Evolutionary conservation across 2,329 filamentous ascomycete genomes (phyloP), one percentile per base, ranked within the genome.

Genomic region (Alternaria longipes): DNA sequence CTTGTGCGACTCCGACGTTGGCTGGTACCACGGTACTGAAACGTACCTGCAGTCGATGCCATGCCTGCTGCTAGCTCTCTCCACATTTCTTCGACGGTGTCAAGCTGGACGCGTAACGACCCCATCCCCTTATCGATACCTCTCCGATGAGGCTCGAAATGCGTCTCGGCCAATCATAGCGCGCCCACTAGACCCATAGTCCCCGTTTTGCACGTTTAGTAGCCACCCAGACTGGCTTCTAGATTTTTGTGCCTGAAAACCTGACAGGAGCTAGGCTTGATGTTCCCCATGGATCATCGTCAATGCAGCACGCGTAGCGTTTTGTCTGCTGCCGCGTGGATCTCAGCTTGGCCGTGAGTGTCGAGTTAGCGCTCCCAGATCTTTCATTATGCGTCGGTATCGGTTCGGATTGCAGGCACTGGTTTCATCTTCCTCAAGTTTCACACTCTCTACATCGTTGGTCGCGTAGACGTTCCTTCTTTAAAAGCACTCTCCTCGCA

Each of bases 51-150:
- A 57, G 56, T 58, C 55, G 38, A 59, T 60, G 47, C 46, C 58
- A 66, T 64, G 60, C 67, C 59, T 68, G 55, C 60, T 45, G 61
- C 63, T 62, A 65, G 61, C 54, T 46, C 40, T 67, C 74, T 67
- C 74, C 73, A 76, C 72, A 69, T 56, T 68, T 72, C 65, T 59
- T 71, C 67, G 66, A 67, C 71, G 64, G 59, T 66, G 62, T 60
- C 41, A 66, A 68, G 70, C 68, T 69, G 66, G 72, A 73, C 74
- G 73, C 73, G 75, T 77, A 72, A 74, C 67, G 74, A 69, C 60
- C 60, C 63, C 62, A 64, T 65, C 58, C 54, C 58, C 55, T 60
- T 61, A 62, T 70, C 62, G 66, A 67, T 62, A 66, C 58, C 45
- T 64, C 62, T 52, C 55, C 59, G 60, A 51, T 41, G 54, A 53